Conservation (phyloP, 2,329 filamentous ascomycete genomes). For the Colletotrichum phormii region DNA sequence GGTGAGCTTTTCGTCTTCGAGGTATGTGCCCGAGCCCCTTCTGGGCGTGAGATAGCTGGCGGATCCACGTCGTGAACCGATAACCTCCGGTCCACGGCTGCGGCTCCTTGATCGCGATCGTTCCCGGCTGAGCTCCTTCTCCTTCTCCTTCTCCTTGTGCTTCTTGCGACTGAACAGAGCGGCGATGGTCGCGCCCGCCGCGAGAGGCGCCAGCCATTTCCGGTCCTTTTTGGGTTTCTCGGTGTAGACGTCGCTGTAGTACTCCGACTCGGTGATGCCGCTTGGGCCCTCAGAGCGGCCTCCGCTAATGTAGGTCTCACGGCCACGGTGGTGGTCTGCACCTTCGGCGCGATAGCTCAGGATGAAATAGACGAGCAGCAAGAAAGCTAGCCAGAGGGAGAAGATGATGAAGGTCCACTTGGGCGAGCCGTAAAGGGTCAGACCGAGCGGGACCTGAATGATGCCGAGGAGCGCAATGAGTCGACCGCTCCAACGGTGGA, state of each 20-base stretch:
- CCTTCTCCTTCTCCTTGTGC: constrained; percentile 51
- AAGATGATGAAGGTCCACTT: constrained; percentile 87
- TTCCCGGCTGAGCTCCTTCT: constrained; percentile 53
- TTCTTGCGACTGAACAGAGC: constrained; percentile 60
- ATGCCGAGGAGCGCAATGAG: constrained; percentile 84
- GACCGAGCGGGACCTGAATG: constrained; percentile 86
- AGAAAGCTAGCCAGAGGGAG: constrained; percentile 78
- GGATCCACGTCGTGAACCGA: constrained; percentile 64
- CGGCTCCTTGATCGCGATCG: constrained; percentile 50
- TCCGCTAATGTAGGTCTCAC: constrained; percentile 67
- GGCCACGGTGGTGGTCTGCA: constrained; percentile 58
- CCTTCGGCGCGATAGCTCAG: constrained; percentile 77
- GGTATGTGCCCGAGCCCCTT: constrained; percentile 67
- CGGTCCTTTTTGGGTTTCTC: constrained; percentile 47
- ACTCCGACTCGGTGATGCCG: constrained; percentile 54
- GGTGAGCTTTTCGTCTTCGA: constrained; percentile 73
- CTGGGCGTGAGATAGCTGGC: constrained; percentile 68
- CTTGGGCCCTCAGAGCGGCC: constrained; percentile 65
- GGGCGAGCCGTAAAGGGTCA: constrained; percentile 93
- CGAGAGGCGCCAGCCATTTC: constrained; percentile 65
- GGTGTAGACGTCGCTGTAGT: constrained; percentile 53
- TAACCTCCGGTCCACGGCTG: constrained; percentile 58
- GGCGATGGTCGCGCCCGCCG: constrained; percentile 62
- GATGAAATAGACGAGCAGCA: constrained; percentile 83
- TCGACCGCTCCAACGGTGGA: constrained; percentile 92